Evolutionary conservation across 1,284 basidiomycete genomes (phyloP), one percentile per base, ranked within the genome.

Genomic region (Melampsora americana): DNA sequence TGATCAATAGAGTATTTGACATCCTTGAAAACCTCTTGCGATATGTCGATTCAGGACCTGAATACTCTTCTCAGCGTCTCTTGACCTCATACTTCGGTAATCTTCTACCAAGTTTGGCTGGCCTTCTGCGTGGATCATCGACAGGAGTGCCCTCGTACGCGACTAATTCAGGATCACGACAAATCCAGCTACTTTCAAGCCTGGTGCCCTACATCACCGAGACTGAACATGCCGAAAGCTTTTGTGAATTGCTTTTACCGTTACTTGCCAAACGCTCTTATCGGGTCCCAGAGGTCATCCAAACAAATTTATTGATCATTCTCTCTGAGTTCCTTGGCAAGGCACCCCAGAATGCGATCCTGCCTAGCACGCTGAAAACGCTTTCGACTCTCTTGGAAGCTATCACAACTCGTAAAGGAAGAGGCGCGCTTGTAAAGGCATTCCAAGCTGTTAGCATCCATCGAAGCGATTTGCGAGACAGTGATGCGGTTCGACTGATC

Each of bases 231-330:
- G 93, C 93, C 0, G 86, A 87, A 42, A 88, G 87, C 12, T 87
- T 99, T 18, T 85, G 95, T 20, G 82, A 85, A 0, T 86, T 97
- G 1, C 90, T 99, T 78, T 85, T 88, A 0, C 94, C 94, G 0
- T 86, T 97, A 76, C 86, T 99, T 46, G 89, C 89, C 69, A 91
- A 90, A 80, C 88, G 92, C 12, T 85, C 87, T 67, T 48, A 39
- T 12, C 91, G 89, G 80, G 88, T 98, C 0, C 87, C 91, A 0
- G 96, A 99, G 83, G 92, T 90, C 82, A 87, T 90, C 81, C 98
- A 98, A 85, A 86, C 89, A 56, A 89, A 96, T 81, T 84, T 98
- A 68, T 86, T 98, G 66, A 88, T 86, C 78, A 93, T 94, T 78
- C 84, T 96, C 44, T 86, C 87, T 70, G 87, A 87, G 68, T 86